Evolutionary conservation across 768 basidiomycete genomes (phyloP).

Genomic region (Saitozyma podzolica): DNA sequence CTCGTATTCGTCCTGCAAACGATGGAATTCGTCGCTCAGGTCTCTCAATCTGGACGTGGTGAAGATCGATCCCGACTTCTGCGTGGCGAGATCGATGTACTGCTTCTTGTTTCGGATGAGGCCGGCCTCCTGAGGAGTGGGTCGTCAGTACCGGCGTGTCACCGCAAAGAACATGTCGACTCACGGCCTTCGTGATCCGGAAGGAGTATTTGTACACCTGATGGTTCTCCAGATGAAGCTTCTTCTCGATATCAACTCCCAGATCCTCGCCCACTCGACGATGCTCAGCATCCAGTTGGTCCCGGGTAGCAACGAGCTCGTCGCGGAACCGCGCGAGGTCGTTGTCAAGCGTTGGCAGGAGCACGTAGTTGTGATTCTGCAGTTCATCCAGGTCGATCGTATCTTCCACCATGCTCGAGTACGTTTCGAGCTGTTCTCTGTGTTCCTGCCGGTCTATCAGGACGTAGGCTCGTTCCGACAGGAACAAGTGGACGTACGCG

Average conservation of each 20-base stretch:
- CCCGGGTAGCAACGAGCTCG: slow-evolving; percentile 69
- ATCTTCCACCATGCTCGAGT: slow-evolving; percentile 90
- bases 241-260: slow-evolving; percentile 83
- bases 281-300: slow-evolving; percentile 82
- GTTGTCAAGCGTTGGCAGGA: slow-evolving; percentile 87
- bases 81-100: slow-evolving; percentile 80
- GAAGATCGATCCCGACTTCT: slow-evolving; percentile 85
- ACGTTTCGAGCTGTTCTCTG: slow-evolving; percentile 67
- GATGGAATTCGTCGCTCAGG: slow-evolving; percentile 70
- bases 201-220: slow-evolving; percentile 88
- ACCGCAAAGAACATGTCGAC: slow-evolving; percentile 38
- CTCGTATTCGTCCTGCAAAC: slow-evolving; percentile 68
- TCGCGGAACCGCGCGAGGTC: slow-evolving; percentile 68
- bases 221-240: slow-evolving; percentile 91
- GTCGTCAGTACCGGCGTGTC: background rate
- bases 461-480: background rate
- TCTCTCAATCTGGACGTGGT: slow-evolving; percentile 73
- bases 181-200: slow-evolving; percentile 82
- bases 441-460: slow-evolving; percentile 59
- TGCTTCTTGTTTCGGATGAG: slow-evolving; percentile 63
- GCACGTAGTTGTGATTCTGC: slow-evolving; percentile 72
- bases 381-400: slow-evolving; percentile 89
- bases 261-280: slow-evolving; percentile 67
- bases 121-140: slow-evolving; percentile 69
- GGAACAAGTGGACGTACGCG: slow-evolving; percentile 55